Percentiles rank a stretch among this genome's conserved stretches.
Conservation (phyloP, 1,284 basidiomycete species). For the Trichosporon faecale region DNA sequence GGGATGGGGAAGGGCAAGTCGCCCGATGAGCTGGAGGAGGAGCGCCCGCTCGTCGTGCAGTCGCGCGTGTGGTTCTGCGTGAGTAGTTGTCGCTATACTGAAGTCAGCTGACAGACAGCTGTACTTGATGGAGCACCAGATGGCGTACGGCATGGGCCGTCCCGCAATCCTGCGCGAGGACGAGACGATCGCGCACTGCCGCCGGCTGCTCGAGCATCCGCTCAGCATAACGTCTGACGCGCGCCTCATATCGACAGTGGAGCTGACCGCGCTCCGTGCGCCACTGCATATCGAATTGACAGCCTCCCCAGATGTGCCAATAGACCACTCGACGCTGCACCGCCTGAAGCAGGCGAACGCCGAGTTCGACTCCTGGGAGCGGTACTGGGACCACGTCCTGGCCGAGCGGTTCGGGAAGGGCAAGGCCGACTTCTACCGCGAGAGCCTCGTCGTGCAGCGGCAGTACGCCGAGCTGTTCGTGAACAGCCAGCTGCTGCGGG, state of each 20-base stretch:
- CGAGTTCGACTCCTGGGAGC: constrained; percentile 52
- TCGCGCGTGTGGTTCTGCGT: constrained; percentile 80
- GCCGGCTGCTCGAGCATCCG: constrained; percentile 77
- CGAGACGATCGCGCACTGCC: constrained; percentile 78
- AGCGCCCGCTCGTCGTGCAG: constrained; percentile 72
- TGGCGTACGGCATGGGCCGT: constrained; percentile 88
- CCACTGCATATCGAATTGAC: constrained; percentile 51
- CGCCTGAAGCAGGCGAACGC: constrained; percentile 51
- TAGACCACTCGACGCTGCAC: constrained; percentile 46
- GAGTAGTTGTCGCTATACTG: constrained; percentile 17
- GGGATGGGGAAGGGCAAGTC: constrained; percentile 66
- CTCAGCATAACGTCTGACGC: constrained; percentile 86
- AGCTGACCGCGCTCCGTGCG: constrained; percentile 46
- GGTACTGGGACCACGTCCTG: constrained; percentile 51
- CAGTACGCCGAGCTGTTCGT: constrained; percentile 52
- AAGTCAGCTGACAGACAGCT: constrained; percentile 48
- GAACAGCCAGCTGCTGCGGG: constrained; percentile 51
- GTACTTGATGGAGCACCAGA: constrained; percentile 89
- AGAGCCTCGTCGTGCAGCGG: constrained; percentile 45
- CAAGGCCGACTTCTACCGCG: constrained; percentile 48
- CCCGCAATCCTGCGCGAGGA: constrained; percentile 88
- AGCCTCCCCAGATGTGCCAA: constrained; percentile 46
- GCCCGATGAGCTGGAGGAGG: constrained; percentile 59
- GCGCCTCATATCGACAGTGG: constrained; percentile 81
- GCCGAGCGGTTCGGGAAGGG: constrained; percentile 46